Base-by-base conservation (phyloP, 139 green algal genomes). In the Chlorella sp. region DNA sequence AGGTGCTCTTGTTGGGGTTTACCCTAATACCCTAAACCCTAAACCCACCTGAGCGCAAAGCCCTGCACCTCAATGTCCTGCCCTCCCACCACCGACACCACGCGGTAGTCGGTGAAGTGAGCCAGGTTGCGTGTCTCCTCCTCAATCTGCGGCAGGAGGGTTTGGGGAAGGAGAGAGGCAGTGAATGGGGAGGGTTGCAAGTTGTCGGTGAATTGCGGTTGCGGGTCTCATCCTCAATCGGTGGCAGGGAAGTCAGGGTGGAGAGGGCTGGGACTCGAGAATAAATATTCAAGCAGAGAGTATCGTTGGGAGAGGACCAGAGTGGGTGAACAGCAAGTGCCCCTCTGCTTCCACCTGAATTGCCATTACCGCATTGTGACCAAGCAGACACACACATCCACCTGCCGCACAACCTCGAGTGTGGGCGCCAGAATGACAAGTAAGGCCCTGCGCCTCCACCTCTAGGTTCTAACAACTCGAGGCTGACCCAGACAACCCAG, bases 21-120 rank as follows among this genome's bases (percentile, higher is more conserved):
- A n/a, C n/a, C n/a, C n/a, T n/a, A n/a, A n/a, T n/a, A n/a, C n/a
- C n/a, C n/a, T n/a, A n/a, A n/a, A n/a, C n/a, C n/a, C n/a, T n/a
- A 1, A 3, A 26, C 92, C 95, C 93, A 73, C 96, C 95, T 91
- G 82, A 98, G 92, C 85, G 95, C 93, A 83, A 92, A 90, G 39
- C 94, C 98, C 93, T 99, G 98, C 91, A 99, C 98, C 91, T 99
- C 97, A 80, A 99, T 99, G 80, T 88, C 96, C 95, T 99, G 96
- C 1, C 98, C 98, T 24, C 98, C 98, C 69, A 99, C 98, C 53
- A 99, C 97, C 19, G 89, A 96, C 39, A 96, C 94, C 77, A 99
- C 95, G 18, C 97, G 94, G 93, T 94, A 97, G 39, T 61, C 78
- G 12, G 96, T 96, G 89, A 93, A 95, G 71, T 95, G 85, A 1